Evolutionary conservation across 805 yeast genomes (phyloP).

Genomic region (Tetrapisispora arboricola): DNA sequence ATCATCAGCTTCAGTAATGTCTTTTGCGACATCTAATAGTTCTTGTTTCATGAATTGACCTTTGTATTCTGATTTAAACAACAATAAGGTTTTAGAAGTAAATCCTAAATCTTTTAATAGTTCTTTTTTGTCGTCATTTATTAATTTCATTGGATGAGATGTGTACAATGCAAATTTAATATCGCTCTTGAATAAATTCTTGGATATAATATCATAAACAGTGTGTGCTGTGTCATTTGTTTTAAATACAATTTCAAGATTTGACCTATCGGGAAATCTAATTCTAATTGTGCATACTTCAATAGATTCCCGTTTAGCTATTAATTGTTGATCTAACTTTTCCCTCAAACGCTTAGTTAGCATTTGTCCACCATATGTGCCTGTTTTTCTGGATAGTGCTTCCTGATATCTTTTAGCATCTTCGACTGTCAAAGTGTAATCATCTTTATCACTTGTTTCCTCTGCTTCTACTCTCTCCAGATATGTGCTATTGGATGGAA

Average conservation of each 20-base stretch:
- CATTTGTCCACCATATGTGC: conserved; percentile 31
- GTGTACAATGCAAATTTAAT: conserved; percentile 32
- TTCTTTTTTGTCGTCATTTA: conserved; percentile 25
- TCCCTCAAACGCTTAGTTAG: conserved; percentile 35
- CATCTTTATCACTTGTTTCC: conserved; percentile 31
- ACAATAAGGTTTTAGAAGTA: conserved; percentile 37
- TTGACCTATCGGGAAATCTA: conserved; percentile 47
- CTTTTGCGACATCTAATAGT: conserved; percentile 26
- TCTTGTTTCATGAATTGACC: conserved; percentile 25
- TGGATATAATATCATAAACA: conserved; percentile 23
- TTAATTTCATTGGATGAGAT: conserved; percentile 37
- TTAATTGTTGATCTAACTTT: conserved; percentile 23
- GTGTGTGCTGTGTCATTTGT: conserved; percentile 32
- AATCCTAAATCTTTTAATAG: conserved; percentile 34
- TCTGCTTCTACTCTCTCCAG: conserved; percentile 1
- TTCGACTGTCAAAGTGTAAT: conserved; percentile 33
- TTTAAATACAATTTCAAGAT: conserved; percentile 40
- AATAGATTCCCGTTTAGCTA: conserved; percentile 15
- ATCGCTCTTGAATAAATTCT: conserved; percentile 24
- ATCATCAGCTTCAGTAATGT: conserved; percentile 25
- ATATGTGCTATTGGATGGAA: conserved; percentile 14
- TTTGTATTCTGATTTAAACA: conserved; percentile 23
- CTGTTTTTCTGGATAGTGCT: conserved; percentile 36
- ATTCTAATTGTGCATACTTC: conserved; percentile 37
- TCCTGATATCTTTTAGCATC: conserved; percentile 47